Conservation (phyloP, 441 rosid genomes). For the Eruca vesicaria region DNA sequence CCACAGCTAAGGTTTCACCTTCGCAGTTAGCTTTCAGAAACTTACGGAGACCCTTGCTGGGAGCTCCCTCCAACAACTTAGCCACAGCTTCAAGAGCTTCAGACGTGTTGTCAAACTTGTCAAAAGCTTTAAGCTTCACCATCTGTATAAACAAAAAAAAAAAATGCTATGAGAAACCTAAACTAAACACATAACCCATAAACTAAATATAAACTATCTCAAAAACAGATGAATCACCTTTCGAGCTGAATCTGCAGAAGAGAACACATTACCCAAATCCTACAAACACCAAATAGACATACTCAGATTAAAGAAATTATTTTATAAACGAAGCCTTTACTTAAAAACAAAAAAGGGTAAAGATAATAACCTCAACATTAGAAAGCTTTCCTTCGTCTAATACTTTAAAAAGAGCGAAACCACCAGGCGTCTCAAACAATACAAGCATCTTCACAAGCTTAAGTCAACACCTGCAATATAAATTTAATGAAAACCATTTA, state of each 20-base stretch:
- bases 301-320: neutral
- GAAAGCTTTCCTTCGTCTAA: slow-evolving; percentile 82
- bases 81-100: slow-evolving; percentile 81
- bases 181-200: neutral
- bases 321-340: neutral
- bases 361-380: slow-evolving; percentile 65
- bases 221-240: neutral
- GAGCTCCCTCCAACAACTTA: slow-evolving; percentile 57
- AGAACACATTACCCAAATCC: slow-evolving; percentile 6
- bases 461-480: slow-evolving; percentile 1
- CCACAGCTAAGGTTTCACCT: slow-evolving; percentile 69
- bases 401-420: slow-evolving; percentile 88
- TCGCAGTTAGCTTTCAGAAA: slow-evolving; percentile 67
- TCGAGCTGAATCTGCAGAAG: neutral
- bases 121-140: slow-evolving; percentile 75
- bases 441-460: slow-evolving; percentile 55
- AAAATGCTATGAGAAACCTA: neutral
- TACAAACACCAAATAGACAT: neutral
- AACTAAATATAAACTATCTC: neutral
- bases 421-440: slow-evolving; percentile 81
- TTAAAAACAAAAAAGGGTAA: neutral
- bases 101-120: slow-evolving; percentile 75
- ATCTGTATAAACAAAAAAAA: slow-evolving; percentile 39
- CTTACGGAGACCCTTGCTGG: slow-evolving; percentile 65
- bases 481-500: neutral